These are phyloP conservation scores for Umbellularia californica DNA, from an alignment of 164 flowering plant genomes.

Conservation along the genomic window DNA sequence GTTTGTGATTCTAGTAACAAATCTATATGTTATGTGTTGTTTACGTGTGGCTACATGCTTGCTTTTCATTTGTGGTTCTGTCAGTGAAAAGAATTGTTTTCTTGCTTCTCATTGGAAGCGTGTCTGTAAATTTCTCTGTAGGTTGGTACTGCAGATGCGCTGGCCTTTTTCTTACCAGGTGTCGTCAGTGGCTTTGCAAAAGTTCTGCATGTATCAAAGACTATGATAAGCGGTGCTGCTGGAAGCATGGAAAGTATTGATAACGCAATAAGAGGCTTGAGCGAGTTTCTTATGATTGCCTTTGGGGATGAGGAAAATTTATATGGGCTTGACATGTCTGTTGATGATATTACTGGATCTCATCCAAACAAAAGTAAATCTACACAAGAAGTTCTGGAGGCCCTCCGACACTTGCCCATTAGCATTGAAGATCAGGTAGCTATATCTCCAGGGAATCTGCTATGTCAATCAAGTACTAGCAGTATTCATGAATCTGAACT, in stretches of 20 bases:
- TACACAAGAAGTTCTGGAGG: slow-evolving; percentile 45
- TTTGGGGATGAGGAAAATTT: slow-evolving; percentile 62
- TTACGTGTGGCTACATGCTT: neutral
- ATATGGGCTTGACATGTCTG: slow-evolving; percentile 26
- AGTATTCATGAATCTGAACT: slow-evolving; percentile 10
- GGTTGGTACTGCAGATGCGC: slow-evolving; percentile 90
- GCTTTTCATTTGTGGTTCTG: neutral
- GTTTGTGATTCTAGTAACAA: no score
- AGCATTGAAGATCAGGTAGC: slow-evolving; percentile 24
- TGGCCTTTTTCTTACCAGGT: slow-evolving; percentile 95
- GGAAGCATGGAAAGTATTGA: slow-evolving; percentile 74
- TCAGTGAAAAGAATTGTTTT: neutral
- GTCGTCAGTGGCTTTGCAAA: slow-evolving; percentile 85
- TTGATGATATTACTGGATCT: slow-evolving; percentile 15
- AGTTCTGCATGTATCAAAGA: slow-evolving; percentile 66
- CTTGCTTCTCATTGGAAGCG: neutral
- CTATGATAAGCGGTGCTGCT: slow-evolving; percentile 92
- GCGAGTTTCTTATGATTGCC: slow-evolving; percentile 77
- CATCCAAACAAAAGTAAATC: slow-evolving; percentile 25
- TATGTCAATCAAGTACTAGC: slow-evolving; percentile 14
- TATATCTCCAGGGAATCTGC: slow-evolving; percentile 15
- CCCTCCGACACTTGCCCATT: slow-evolving; percentile 56
- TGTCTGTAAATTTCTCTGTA: slow-evolving; percentile 20
- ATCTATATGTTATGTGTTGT: neutral
- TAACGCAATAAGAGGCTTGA: slow-evolving; percentile 72